Conservation (phyloP, 257 asterid genomes). For the Nemophila menziesii region DNA sequence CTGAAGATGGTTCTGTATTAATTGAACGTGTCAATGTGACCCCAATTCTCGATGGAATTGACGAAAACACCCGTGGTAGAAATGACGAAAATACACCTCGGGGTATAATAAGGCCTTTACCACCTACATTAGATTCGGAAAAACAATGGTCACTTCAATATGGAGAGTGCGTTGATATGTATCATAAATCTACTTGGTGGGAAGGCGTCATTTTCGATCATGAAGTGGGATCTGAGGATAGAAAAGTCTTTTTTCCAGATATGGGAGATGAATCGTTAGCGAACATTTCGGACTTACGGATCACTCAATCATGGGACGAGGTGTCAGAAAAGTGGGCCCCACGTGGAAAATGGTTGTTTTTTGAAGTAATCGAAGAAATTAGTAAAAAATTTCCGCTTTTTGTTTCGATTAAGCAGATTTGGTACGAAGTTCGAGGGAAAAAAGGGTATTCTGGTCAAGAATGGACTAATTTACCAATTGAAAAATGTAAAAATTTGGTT, state of each 20-base stretch:
- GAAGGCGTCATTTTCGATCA: slow-evolving; percentile 70
- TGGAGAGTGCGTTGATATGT: slow-evolving; percentile 55
- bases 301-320: slow-evolving; percentile 60
- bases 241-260: slow-evolving; percentile 62
- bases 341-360: slow-evolving; percentile 59
- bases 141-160: slow-evolving; percentile 27
- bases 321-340: slow-evolving; percentile 43
- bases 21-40: slow-evolving; percentile 34
- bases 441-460: slow-evolving; percentile 34
- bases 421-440: slow-evolving; percentile 56
- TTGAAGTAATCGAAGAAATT: slow-evolving; percentile 42
- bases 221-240: slow-evolving; percentile 25
- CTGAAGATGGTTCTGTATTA: slow-evolving; percentile 34
- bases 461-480: slow-evolving; percentile 32
- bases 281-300: slow-evolving; percentile 25
- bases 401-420: slow-evolving; percentile 57
- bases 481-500: slow-evolving; percentile 37
- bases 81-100: slow-evolving; percentile 15
- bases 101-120: slow-evolving; percentile 56
- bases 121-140: slow-evolving; percentile 17
- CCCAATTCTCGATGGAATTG: slow-evolving; percentile 30
- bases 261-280: slow-evolving; percentile 58
- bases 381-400: slow-evolving; percentile 32
- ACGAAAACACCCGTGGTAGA: too few relatives aligned
- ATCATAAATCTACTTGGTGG: slow-evolving; percentile 64